Conservation (phyloP, 2,329 filamentous ascomycete species). For the Aphanoascus verrucosus region DNA sequence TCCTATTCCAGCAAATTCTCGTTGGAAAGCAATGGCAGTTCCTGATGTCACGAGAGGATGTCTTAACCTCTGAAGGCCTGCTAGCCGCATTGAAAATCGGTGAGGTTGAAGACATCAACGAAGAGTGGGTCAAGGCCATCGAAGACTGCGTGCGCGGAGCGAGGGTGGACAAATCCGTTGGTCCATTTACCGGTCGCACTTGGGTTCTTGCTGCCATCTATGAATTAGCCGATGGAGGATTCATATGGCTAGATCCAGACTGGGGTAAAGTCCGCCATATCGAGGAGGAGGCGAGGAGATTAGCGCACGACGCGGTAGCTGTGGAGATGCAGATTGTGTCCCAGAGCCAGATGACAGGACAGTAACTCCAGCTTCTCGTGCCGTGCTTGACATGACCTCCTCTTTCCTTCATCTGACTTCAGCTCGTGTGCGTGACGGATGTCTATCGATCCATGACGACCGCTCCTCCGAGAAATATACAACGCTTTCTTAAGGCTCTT, state of each 20-base stretch:
- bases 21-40: conserved; percentile 11
- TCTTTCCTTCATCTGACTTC: not conserved
- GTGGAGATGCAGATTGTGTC: conserved; percentile 8
- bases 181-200: conserved; percentile 14
- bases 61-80: conserved; percentile 11
- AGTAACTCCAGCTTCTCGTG: not conserved
- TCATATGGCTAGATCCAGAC: conserved; percentile 14
- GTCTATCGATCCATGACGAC: not conserved
- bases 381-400: not conserved
- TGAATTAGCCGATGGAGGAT: conserved; percentile 15
- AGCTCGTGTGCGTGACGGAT: not conserved
- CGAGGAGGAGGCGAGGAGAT: conserved; percentile 14
- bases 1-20: conserved; percentile 14
- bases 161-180: conserved; percentile 1
- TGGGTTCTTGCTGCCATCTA: conserved; percentile 16
- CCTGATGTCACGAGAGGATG: conserved; percentile 6
- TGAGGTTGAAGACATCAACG: conserved; percentile 10
- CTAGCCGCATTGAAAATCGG: conserved; percentile 15
- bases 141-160: conserved; percentile 12
- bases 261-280: conserved; percentile 12
- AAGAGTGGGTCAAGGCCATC: conserved; percentile 15
- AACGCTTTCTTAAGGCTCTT: not conserved
- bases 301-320: conserved; percentile 9
- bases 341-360: not conserved
- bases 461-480: not conserved